Conservation (phyloP, 352 stramenopile species). For the Globisporangium carolinianum region DNA sequence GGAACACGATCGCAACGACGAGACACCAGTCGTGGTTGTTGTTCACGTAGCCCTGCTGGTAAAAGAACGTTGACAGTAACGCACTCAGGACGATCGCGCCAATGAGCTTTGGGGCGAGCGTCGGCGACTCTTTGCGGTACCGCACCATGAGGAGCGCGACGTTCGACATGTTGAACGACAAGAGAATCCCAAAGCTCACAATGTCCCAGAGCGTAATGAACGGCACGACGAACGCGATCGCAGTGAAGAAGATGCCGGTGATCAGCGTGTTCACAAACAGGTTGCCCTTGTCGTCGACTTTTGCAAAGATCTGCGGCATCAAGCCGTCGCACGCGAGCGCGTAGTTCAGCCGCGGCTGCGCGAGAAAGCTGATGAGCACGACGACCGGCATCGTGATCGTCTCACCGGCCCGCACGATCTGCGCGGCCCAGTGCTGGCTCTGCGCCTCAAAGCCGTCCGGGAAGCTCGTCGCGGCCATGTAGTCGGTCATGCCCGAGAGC, state of each 20-base stretch:
- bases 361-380: constrained; percentile 90
- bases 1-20: constrained; percentile 37
- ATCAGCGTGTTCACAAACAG: constrained; percentile 77
- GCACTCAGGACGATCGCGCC: constrained; percentile 28
- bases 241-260: constrained; percentile 52
- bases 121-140: constrained; percentile 47
- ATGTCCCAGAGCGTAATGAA: constrained; percentile 84
- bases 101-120: constrained; percentile 33
- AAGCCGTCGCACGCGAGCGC: constrained; percentile 91
- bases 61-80: constrained; percentile 46
- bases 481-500: constrained; percentile 63
- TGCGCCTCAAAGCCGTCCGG: constrained; percentile 34
- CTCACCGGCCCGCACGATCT: constrained; percentile 50
- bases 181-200: constrained; percentile 81
- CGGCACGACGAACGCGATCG: constrained; percentile 64
- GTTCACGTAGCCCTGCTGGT: constrained; percentile 67
- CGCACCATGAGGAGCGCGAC: constrained; percentile 68
- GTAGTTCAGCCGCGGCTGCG: constrained; percentile 91
- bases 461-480: constrained; percentile 20
- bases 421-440: constrained; percentile 29
- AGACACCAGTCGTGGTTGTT: constrained; percentile 25
- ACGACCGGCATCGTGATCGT: constrained; percentile 90
- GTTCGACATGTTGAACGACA: constrained; percentile 88
- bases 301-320: constrained; percentile 87
- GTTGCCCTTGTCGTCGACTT: constrained; percentile 74